These are phyloP conservation scores for Blastobotrys muscicola DNA, from an alignment of 805 yeast species.

Conservation along the genomic window DNA sequence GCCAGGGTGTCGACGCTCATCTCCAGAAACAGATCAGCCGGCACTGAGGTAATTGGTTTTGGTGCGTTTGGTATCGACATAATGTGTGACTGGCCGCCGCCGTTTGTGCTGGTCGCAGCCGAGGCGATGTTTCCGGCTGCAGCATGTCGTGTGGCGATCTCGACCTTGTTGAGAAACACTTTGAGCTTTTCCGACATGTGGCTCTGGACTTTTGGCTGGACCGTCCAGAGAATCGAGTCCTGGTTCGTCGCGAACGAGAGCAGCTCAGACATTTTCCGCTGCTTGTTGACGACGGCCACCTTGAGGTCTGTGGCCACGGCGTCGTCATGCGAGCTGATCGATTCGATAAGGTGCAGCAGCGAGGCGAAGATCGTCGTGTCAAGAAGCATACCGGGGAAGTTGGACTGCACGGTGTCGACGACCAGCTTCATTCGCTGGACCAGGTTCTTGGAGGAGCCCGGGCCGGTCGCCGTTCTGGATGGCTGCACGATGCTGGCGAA, in stretches of 20 bases:
- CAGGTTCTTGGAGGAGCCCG: constrained; percentile 31
- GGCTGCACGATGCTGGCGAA: constrained; percentile 24
- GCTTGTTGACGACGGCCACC: constrained; percentile 41
- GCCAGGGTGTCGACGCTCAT: constrained; percentile 48
- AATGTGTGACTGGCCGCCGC: not conserved
- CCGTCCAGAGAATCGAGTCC: constrained; percentile 17
- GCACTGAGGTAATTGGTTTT: constrained; percentile 10
- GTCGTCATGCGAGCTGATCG: constrained; percentile 39
- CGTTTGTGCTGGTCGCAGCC: not conserved
- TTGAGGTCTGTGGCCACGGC: constrained; percentile 46
- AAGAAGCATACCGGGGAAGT: constrained; percentile 61
- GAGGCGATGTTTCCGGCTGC: not conserved
- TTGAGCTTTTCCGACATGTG: constrained; percentile 17
- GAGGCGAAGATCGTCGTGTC: constrained; percentile 51
- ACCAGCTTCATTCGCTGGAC: constrained; percentile 45
- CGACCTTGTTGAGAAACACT: constrained; percentile 14
- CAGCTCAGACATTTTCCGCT: constrained; percentile 34
- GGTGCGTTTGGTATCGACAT: not conserved
- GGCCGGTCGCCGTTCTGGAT: constrained; percentile 8
- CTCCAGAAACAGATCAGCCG: constrained; percentile 44
- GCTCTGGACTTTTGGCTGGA: constrained; percentile 15
- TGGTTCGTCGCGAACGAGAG: constrained; percentile 21
- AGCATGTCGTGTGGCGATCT: constrained; percentile 3
- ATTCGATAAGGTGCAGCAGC: constrained; percentile 44
- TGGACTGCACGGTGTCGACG: constrained; percentile 45